Evolutionary conservation across 2,329 filamentous ascomycete species (phyloP).

Genomic region (Ophiosphaerella narmari): DNA sequence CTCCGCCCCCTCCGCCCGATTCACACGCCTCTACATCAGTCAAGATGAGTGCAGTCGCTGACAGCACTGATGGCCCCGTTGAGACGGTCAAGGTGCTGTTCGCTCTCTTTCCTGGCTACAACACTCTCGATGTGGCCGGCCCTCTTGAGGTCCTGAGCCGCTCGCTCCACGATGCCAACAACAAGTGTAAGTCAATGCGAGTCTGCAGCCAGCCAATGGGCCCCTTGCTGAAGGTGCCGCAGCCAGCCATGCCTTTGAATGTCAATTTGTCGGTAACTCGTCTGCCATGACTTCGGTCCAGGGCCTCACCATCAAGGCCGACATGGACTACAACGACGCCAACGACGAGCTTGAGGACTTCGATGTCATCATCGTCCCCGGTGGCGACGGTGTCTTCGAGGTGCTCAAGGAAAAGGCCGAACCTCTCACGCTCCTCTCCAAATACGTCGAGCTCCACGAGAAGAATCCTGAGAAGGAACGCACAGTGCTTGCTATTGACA

Average conservation of each 20-base stretch:
- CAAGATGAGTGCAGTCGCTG: constrained; percentile 49
- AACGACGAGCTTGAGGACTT: constrained; percentile 74
- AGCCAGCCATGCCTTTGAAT: constrained; percentile 60
- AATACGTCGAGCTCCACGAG: constrained; percentile 79
- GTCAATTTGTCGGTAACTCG: constrained; percentile 55
- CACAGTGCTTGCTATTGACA: constrained; percentile 79
- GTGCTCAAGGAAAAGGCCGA: constrained; percentile 68
- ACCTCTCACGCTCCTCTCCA: constrained; percentile 69
- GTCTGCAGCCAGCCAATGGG: constrained; percentile 3
- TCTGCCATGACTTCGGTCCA: constrained; percentile 59
- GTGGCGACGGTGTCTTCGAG: constrained; percentile 65
- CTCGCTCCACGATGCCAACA: constrained; percentile 59
- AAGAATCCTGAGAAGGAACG: constrained; percentile 79
- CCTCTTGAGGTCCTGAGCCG: constrained; percentile 62
- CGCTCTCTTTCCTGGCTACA: constrained; percentile 60
- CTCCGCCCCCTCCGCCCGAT: background rate
- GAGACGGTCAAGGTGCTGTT: constrained; percentile 68
- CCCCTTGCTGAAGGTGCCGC: constrained; percentile 24
- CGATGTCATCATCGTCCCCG: constrained; percentile 78
- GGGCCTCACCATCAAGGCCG: constrained; percentile 72
- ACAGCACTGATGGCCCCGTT: constrained; percentile 50
- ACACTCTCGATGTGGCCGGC: constrained; percentile 62
- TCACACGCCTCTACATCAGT: constrained; percentile 24
- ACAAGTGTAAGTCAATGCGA: constrained; percentile 51
- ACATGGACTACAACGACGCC: constrained; percentile 79